These are phyloP conservation scores for Neurospora sp. DNA, from an alignment of 495 filamentous ascomycete genomes.

Conservation along the genomic window DNA sequence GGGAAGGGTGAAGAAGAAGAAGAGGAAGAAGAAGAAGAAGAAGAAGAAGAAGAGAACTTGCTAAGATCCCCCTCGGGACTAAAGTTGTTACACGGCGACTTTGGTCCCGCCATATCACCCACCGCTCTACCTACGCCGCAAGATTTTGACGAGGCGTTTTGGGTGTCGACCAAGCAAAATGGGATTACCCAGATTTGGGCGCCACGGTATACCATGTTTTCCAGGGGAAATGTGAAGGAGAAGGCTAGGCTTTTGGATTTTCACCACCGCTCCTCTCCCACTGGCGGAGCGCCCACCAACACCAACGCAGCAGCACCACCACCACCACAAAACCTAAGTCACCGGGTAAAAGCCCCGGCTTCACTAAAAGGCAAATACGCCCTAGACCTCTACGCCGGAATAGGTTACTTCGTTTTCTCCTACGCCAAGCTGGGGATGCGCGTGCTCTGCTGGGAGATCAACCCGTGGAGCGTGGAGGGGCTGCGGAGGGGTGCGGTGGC, in stretches of 20 bases:
- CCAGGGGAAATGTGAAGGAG: constrained; percentile 77
- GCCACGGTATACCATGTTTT: constrained; percentile 86
- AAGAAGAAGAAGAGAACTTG: constrained; percentile 40
- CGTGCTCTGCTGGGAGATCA: constrained; percentile 83
- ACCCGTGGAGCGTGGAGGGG: constrained; percentile 80
- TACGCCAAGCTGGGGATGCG: constrained; percentile 63
- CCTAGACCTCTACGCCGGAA: constrained; percentile 81
- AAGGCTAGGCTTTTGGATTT: constrained; percentile 62
- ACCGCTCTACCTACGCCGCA: constrained; percentile 4
- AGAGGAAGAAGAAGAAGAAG: too few species aligned
- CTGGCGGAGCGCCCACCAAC: background rate
- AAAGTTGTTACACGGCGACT: constrained; percentile 54
- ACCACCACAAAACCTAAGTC: background rate
- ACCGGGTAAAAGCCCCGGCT: background rate
- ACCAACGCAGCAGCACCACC: background rate
- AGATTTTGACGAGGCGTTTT: constrained; percentile 58
- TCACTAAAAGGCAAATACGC: constrained; percentile 29
- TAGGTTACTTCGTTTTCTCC: constrained; percentile 84
- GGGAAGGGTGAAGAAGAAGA: background rate
- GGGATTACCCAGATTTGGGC: constrained; percentile 79
- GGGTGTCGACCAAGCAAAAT: constrained; percentile 66
- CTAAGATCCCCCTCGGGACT: constrained; percentile 57
- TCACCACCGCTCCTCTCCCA: constrained; percentile 4
- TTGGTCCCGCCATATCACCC: constrained; percentile 36
- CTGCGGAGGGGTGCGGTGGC: constrained; percentile 54